These are phyloP conservation scores for Effrenium voratum DNA, from an alignment of 73 alveolate genomes.

Conservation along the genomic window DNA sequence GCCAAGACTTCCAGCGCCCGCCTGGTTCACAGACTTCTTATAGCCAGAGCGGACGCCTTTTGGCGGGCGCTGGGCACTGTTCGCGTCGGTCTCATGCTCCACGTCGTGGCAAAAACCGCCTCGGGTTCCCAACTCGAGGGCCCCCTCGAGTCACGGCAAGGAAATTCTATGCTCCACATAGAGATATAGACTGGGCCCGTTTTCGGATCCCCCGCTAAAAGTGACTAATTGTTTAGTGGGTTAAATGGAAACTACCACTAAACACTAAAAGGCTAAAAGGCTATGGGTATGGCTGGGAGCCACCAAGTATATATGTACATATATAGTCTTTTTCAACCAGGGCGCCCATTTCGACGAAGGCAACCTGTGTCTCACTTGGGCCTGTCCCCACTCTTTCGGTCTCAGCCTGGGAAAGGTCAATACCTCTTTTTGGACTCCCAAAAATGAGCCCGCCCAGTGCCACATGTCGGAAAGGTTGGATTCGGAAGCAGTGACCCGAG, in stretches of 20 bases:
- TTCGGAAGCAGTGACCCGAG: too few species aligned
- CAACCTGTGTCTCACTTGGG: too few species aligned
- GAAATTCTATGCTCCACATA: neutral
- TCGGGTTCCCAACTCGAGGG: neutral
- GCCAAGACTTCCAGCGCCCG: neutral
- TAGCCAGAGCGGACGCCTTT: constrained; percentile 77
- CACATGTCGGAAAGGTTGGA: too few species aligned
- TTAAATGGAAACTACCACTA: neutral
- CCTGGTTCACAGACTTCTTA: constrained; percentile 64
- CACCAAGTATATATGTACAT: too few species aligned
- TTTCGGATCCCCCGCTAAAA: neutral
- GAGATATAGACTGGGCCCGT: neutral
- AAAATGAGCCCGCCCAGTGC: too few species aligned
- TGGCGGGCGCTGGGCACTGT: constrained; percentile 56
- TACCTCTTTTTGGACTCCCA: too few species aligned
- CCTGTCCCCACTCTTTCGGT: too few species aligned
- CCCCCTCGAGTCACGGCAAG: neutral
- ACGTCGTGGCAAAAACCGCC: constrained; percentile 75
- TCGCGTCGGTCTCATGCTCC: constrained; percentile 65
- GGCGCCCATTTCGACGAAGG: too few species aligned
- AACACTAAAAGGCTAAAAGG: neutral
- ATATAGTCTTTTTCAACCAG: too few species aligned
- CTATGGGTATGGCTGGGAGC: neutral
- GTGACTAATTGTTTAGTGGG: neutral
- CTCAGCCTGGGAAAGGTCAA: too few species aligned